Percentiles rank a stretch among this genome's conserved stretches.
These are phyloP conservation scores for Nakazawaea peltata DNA, from an alignment of 805 yeast species.

Conservation along the genomic window DNA sequence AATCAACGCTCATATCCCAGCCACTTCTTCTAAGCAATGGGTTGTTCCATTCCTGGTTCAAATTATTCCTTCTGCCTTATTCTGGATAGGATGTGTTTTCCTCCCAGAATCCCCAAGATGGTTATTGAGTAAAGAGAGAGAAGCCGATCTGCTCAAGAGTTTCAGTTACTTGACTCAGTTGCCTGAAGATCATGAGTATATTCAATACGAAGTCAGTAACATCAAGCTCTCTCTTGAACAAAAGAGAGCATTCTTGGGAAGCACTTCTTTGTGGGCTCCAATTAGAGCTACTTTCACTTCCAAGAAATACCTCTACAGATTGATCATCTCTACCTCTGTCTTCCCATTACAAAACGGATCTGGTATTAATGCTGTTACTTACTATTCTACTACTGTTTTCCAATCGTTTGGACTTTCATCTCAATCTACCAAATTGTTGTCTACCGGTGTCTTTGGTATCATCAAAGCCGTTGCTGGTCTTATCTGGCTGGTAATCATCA, in stretches of 20 bases:
- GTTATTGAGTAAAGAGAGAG: constrained; percentile 27
- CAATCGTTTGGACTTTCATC: constrained; percentile 40
- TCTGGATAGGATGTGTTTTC: constrained; percentile 29
- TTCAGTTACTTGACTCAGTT: constrained; percentile 30
- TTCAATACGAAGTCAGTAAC: constrained; percentile 29
- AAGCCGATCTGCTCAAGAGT: constrained; percentile 24
- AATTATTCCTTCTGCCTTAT: constrained; percentile 29
- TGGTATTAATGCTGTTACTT: constrained; percentile 43
- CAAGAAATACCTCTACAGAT: constrained; percentile 24
- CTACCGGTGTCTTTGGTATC: constrained; percentile 48
- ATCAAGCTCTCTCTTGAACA: constrained; percentile 18
- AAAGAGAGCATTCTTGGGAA: constrained; percentile 24
- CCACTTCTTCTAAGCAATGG: constrained; percentile 31
- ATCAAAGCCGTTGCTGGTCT: constrained; percentile 36
- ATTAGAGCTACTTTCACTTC: constrained; percentile 23
- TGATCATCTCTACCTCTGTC: constrained; percentile 28
- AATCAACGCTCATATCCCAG: constrained; percentile 24
- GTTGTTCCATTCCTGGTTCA: constrained; percentile 39
- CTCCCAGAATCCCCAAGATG: constrained; percentile 41
- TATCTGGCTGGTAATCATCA: constrained; percentile 35
- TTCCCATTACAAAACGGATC: constrained; percentile 37
- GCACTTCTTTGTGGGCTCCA: constrained; percentile 31
- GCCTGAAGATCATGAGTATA: constrained; percentile 28
- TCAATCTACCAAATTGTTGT: constrained; percentile 34
- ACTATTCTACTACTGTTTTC: constrained; percentile 46